Conservation (phyloP, 2,329 filamentous ascomycete species). For the Septoria petroselini region DNA sequence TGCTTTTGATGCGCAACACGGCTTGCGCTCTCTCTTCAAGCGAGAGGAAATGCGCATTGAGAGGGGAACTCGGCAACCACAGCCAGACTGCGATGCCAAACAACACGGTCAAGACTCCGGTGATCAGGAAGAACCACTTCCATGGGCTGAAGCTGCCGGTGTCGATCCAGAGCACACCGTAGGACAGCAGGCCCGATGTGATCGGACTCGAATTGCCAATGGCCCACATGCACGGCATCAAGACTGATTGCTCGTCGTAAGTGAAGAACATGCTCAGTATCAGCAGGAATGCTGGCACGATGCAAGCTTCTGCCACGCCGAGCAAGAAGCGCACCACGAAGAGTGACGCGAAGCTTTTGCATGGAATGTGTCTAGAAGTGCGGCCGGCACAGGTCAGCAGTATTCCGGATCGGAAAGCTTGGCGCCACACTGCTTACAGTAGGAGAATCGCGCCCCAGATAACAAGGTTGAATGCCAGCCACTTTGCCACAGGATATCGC, state of each 20-base stretch:
- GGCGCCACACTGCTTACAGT: conserved; percentile 14
- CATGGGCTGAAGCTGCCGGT: conserved; percentile 20
- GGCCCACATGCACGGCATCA: conserved; percentile 26
- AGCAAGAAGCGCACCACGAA: conserved; percentile 36
- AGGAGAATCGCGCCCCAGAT: conserved; percentile 34
- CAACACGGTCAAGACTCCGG: conserved; percentile 18
- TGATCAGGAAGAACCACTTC: conserved; percentile 27
- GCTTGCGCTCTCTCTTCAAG: conserved; percentile 38
- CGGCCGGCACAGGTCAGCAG: too few species aligned
- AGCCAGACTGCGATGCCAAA: conserved; percentile 31
- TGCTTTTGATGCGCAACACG: conserved; percentile 38
- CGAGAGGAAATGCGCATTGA: conserved; percentile 36
- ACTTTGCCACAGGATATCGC: conserved; percentile 20
- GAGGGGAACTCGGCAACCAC: conserved; percentile 38
- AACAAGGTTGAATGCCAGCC: conserved; percentile 22
- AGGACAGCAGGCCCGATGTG: conserved; percentile 21
- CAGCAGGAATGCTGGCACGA: conserved; percentile 20
- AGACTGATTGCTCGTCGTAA: conserved; percentile 19
- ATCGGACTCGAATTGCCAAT: conserved; percentile 24
- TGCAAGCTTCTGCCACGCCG: conserved; percentile 31
- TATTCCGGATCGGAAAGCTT: too few species aligned
- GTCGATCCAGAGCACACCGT: conserved; percentile 23
- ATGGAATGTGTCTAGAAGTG: conserved; percentile 25
- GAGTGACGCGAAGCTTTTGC: conserved; percentile 21
- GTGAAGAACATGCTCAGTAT: conserved; percentile 23